phyloP scores from a whole-genome alignment of 2,329 filamentous ascomycete species.

The Coniochaeta prunicola region DNA sequence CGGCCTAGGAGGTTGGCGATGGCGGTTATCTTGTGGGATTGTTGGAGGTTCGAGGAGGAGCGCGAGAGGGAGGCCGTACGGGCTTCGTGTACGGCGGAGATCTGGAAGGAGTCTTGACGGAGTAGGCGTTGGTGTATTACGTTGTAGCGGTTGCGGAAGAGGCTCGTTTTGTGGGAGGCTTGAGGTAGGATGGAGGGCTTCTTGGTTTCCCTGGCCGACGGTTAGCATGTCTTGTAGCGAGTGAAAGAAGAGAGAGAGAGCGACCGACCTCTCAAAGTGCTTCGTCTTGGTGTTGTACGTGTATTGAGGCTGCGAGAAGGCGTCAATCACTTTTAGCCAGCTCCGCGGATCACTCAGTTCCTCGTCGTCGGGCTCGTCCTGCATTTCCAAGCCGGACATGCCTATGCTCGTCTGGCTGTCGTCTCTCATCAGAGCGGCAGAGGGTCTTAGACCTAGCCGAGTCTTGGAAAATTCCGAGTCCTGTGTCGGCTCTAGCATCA shows the following conservation, averaged over 20 bases:
- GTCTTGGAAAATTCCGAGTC: conserved; percentile 47
- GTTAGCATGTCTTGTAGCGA: conserved; percentile 9
- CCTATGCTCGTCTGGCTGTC: conserved; percentile 62
- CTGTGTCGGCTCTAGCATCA: conserved; percentile 50
- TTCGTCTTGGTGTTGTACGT: conserved; percentile 75
- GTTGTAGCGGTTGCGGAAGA: conserved; percentile 88
- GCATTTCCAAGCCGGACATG: conserved; percentile 44
- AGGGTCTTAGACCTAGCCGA: conserved; percentile 45
- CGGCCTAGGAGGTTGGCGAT: conserved; percentile 71
- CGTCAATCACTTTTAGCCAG: conserved; percentile 78
- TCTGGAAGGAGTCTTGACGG: conserved; percentile 88
- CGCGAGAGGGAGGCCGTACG: conserved; percentile 38
- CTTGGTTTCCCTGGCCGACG: conserved; percentile 42
- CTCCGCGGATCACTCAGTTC: conserved; percentile 60
- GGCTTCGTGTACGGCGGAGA: conserved; percentile 62
- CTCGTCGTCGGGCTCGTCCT: conserved; percentile 50
- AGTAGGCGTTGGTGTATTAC: conserved; percentile 87
- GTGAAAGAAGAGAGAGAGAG: background rate
- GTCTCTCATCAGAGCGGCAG: conserved; percentile 40
- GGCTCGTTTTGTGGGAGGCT: conserved; percentile 71
- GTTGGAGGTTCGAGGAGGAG: conserved; percentile 51
- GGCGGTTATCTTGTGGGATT: conserved; percentile 81
- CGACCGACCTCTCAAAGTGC: conserved; percentile 74
- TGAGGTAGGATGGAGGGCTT: conserved; percentile 68
- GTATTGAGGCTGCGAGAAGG: conserved; percentile 78